Percentiles rank a stretch among this genome's conserved stretches.
phyloP scores from a whole-genome alignment of 163 green algal genomes.

The Coccomyxa subellipsoidea region DNA sequence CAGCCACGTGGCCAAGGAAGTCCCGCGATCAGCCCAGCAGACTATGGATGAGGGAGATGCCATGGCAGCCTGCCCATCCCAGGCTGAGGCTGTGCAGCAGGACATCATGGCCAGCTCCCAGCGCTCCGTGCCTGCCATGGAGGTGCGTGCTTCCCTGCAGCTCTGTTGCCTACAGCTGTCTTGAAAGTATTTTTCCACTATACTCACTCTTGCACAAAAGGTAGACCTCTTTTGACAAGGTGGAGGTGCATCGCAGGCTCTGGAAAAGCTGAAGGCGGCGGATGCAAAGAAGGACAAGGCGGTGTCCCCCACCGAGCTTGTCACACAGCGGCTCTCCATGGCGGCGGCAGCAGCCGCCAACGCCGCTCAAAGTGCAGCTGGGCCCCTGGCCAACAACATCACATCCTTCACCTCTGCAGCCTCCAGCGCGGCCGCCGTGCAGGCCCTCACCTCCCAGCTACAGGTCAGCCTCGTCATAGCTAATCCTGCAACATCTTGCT shows the following conservation, averaged over 20 bases:
- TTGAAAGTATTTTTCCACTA: background rate
- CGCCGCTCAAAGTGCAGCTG: conserved; percentile 11
- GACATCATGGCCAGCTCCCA: conserved; percentile 1
- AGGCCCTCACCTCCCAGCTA: conserved; percentile 31
- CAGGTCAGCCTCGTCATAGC: background rate
- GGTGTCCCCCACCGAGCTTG: conserved; percentile 15
- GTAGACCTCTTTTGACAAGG: background rate
- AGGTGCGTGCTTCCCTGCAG: background rate
- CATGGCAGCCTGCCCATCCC: conserved; percentile 29
- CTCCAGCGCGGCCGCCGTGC: conserved; percentile 20
- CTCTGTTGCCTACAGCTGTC: background rate
- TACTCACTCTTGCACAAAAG: background rate
- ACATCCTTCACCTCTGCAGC: conserved; percentile 3
- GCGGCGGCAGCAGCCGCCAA: conserved; percentile 19
- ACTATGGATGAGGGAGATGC: conserved; percentile 36
- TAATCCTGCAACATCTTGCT: too few relatives aligned
- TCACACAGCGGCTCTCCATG: conserved; percentile 20
- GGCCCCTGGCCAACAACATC: background rate
- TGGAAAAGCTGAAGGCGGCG: background rate
- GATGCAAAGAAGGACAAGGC: conserved; percentile 13
- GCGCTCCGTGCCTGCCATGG: conserved; percentile 2
- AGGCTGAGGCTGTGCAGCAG: conserved; percentile 2
- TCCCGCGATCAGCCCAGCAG: conserved; percentile 15
- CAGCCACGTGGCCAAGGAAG: conserved; percentile 13
- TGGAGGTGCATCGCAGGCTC: background rate